Conservation (phyloP, 1,284 basidiomycete genomes). For the Caloboletus firmus region DNA sequence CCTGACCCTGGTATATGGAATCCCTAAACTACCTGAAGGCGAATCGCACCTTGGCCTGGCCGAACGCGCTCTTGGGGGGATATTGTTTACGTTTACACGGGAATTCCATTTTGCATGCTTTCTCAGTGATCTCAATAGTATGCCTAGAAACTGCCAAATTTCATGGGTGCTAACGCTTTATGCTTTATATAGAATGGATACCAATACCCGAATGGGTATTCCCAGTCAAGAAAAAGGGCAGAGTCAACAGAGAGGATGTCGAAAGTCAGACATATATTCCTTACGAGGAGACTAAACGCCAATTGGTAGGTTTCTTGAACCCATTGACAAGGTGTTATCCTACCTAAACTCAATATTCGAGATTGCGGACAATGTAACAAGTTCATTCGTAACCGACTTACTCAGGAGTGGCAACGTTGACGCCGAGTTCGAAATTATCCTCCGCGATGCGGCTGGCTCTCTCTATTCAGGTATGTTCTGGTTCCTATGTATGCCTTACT, state of each 20-base stretch:
- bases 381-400: constrained; percentile 5
- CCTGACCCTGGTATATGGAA: constrained; percentile 5
- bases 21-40: not conserved
- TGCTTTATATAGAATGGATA: not conserved
- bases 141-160: not conserved
- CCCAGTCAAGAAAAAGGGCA: not conserved
- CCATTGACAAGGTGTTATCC: not conserved
- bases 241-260: constrained; percentile 4
- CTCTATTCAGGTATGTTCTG: constrained; percentile 3
- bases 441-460: constrained; percentile 9
- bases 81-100: constrained; percentile 8
- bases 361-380: constrained; percentile 1
- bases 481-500: not conserved
- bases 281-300: constrained; percentile 7
- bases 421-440: constrained; percentile 3
- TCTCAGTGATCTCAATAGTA: constrained; percentile 6
- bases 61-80: constrained; percentile 6
- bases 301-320: not conserved
- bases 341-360: not conserved
- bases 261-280: constrained; percentile 8
- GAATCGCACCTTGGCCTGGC: constrained; percentile 4
- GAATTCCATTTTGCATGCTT: constrained; percentile 6
- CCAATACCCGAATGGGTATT: constrained; percentile 4
- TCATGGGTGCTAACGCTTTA: not conserved
- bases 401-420: not conserved